Evolutionary conservation across 2,329 filamentous ascomycete species (phyloP).

Genomic region (Knoxdaviesia capensis): DNA sequence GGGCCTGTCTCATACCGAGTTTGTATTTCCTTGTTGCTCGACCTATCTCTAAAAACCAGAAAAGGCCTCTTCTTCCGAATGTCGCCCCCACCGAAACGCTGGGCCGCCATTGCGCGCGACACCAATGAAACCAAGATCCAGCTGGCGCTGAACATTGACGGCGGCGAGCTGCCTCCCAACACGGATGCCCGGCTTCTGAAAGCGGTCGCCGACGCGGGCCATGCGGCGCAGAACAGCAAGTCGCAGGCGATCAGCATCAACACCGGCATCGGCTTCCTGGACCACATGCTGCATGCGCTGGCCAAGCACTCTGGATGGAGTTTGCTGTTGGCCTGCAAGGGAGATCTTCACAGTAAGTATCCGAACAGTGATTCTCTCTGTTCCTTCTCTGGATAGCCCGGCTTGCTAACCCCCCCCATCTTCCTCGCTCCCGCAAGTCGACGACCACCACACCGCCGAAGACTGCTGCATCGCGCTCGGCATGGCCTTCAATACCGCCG

Average conservation of each 20-base stretch:
- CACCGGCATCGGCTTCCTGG: slow-evolving; percentile 92
- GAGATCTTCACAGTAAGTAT: slow-evolving; percentile 70
- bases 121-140: slow-evolving; percentile 98
- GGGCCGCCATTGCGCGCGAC: slow-evolving; percentile 62
- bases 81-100: slow-evolving; percentile 25
- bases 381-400: background rate
- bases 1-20: too few relatives aligned
- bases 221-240: slow-evolving; percentile 69
- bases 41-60: background rate
- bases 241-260: slow-evolving; percentile 73
- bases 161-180: slow-evolving; percentile 53
- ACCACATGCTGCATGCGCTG: slow-evolving; percentile 96
- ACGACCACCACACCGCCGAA: slow-evolving; percentile 97
- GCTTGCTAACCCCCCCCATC: background rate
- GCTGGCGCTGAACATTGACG: slow-evolving; percentile 81
- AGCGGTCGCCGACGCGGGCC: slow-evolving; percentile 28
- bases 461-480: slow-evolving; percentile 88
- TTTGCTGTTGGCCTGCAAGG: slow-evolving; percentile 60
- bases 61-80: slow-evolving; percentile 9
- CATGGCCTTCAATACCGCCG: slow-evolving; percentile 59
- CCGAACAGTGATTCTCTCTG: background rate
- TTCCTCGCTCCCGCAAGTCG: slow-evolving; percentile 34
- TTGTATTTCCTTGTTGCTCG: background rate
- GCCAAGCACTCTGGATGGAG: slow-evolving; percentile 95
- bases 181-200: slow-evolving; percentile 35